phyloP scores from a whole-genome alignment of 2,329 filamentous ascomycete genomes.

The Diaporthe capsici region DNA sequence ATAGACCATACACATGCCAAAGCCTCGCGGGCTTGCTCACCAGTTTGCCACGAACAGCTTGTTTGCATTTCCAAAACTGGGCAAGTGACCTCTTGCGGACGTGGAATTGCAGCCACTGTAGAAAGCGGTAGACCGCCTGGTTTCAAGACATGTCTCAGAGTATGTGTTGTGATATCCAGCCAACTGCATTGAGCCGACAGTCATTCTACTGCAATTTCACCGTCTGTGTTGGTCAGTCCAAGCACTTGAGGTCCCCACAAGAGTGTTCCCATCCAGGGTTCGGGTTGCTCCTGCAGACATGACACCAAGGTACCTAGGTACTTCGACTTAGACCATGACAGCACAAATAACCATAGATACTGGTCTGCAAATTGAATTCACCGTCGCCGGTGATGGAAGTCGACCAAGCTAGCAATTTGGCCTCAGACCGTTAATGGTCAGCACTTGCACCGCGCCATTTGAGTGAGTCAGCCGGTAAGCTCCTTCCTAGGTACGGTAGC shows the following conservation, averaged over 20 bases:
- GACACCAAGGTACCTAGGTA: not conserved
- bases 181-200: not conserved
- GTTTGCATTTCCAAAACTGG: not conserved
- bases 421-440: not conserved
- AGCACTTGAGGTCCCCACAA: too few relatives aligned
- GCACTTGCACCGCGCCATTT: not conserved
- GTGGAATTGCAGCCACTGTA: too few relatives aligned
- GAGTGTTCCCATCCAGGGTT: too few relatives aligned
- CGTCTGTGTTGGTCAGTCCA: too few relatives aligned
- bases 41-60: not conserved
- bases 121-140: too few relatives aligned
- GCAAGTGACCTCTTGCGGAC: not conserved
- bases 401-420: not conserved
- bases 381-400: not conserved
- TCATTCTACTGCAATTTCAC: too few relatives aligned
- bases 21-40: not conserved
- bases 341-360: not conserved
- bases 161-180: not conserved
- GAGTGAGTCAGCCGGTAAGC: constrained; percentile 29
- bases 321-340: not conserved
- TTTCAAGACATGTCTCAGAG: not conserved
- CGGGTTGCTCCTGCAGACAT: too few relatives aligned
- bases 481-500: too few relatives aligned
- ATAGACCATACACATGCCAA: constrained; percentile 1
- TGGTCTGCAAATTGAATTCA: not conserved